A percentile compares a stretch with the other conserved stretches of the same genome.
Conservation (phyloP, 2,329 filamentous ascomycete species). For the Exophiala oligosperma region DNA sequence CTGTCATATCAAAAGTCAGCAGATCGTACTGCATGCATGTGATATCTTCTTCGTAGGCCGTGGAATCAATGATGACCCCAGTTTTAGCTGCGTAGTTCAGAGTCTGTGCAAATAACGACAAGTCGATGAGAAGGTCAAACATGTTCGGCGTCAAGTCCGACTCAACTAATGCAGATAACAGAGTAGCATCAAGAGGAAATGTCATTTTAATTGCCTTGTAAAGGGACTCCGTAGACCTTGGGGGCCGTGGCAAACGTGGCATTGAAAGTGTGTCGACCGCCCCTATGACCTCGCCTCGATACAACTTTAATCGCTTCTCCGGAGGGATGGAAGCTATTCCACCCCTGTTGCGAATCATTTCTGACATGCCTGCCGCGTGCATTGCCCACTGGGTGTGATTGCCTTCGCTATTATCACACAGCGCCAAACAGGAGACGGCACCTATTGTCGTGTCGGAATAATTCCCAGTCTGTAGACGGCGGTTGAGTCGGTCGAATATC, state of each 20-base stretch:
- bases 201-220: constrained; percentile 2
- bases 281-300: constrained; percentile 21
- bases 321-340: constrained; percentile 13
- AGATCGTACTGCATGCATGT: constrained; percentile 20
- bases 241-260: constrained; percentile 16
- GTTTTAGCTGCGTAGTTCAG: constrained; percentile 10
- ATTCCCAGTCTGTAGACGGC: constrained; percentile 9
- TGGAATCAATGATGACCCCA: constrained; percentile 13
- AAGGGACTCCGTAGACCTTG: constrained; percentile 5
- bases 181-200: not conserved
- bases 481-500: constrained; percentile 22
- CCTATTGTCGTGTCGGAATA: constrained; percentile 25
- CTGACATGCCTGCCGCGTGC: constrained; percentile 22
- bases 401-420: constrained; percentile 18
- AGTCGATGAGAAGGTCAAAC: constrained; percentile 9
- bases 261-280: constrained; percentile 19
- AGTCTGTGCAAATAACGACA: constrained; percentile 15
- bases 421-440: constrained; percentile 23
- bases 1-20: constrained; percentile 1
- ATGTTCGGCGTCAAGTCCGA: not conserved
- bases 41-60: constrained; percentile 19
- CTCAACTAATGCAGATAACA: not conserved
- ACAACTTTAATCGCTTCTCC: constrained; percentile 21
- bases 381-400: constrained; percentile 20
- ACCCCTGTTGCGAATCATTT: constrained; percentile 23